These are phyloP conservation scores for Pleurotus ostreatus DNA, from an alignment of 768 basidiomycete species.

Conservation along the genomic window DNA sequence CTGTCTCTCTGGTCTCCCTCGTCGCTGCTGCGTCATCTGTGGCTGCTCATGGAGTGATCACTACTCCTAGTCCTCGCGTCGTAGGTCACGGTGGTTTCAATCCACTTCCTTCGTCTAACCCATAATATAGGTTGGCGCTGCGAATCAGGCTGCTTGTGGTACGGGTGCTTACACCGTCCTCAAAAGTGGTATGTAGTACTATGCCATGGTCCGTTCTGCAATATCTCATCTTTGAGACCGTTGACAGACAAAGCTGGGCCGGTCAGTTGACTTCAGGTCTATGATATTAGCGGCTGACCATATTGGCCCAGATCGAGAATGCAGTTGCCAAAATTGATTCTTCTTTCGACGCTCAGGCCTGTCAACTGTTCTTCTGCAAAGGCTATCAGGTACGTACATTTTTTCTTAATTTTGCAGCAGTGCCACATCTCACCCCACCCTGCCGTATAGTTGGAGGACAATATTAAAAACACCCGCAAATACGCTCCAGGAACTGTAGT, in stretches of 20 bases:
- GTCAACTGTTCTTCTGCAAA: slow-evolving; percentile 30
- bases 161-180: slow-evolving; percentile 22
- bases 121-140: slow-evolving; percentile 22
- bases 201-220: background rate
- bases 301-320: slow-evolving; percentile 26
- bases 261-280: slow-evolving; percentile 16
- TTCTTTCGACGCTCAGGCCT: slow-evolving; percentile 26
- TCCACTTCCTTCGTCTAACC: background rate
- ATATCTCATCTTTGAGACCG: no score
- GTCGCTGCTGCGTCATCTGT: slow-evolving; percentile 10
- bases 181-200: slow-evolving; percentile 18
- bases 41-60: slow-evolving; percentile 23
- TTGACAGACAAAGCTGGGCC: slow-evolving; percentile 23
- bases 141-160: slow-evolving; percentile 27
- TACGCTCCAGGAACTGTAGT: slow-evolving; percentile 26
- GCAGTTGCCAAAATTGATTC: slow-evolving; percentile 23
- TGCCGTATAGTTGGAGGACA: slow-evolving; percentile 23
- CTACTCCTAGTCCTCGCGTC: slow-evolving; percentile 23
- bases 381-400: slow-evolving; percentile 22
- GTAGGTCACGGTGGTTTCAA: slow-evolving; percentile 11
- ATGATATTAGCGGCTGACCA: background rate
- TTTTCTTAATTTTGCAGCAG: background rate
- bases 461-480: slow-evolving; percentile 21
- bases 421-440: background rate
- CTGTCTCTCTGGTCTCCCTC: slow-evolving; percentile 7